Conservation (phyloP, 2,329 filamentous ascomycete species). For the Fusarium gaditjirri region DNA sequence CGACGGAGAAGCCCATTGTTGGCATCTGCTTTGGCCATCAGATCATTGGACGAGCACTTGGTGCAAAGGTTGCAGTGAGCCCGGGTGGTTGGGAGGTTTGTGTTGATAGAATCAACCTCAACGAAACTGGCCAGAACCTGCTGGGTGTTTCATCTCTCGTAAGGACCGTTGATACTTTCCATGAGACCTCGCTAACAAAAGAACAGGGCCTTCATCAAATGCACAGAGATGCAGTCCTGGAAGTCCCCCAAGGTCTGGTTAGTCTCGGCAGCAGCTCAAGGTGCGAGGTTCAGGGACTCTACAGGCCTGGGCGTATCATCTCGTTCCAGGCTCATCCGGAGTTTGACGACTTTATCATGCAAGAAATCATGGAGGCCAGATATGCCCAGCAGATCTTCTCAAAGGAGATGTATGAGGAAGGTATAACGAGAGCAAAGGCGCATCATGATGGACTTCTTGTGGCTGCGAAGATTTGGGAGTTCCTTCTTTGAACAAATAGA, state of each 20-base stretch:
- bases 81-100: conserved; percentile 56
- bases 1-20: conserved; percentile 49
- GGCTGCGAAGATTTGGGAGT: conserved; percentile 43
- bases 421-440: conserved; percentile 39
- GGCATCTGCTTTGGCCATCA: conserved; percentile 61
- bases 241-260: conserved; percentile 49
- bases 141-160: conserved; percentile 47
- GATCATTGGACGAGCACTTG: conserved; percentile 55
- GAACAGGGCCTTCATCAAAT: conserved; percentile 53
- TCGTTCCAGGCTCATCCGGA: conserved; percentile 59
- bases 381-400: conserved; percentile 43
- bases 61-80: conserved; percentile 50
- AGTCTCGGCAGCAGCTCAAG: conserved; percentile 52
- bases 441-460: conserved; percentile 46
- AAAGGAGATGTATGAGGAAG: conserved; percentile 44
- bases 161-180: fast-evolving
- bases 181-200: neutral
- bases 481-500: conserved; percentile 23
- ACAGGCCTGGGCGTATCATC: conserved; percentile 49
- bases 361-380: conserved; percentile 44
- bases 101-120: conserved; percentile 52
- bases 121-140: conserved; percentile 50
- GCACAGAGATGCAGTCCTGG: conserved; percentile 56
- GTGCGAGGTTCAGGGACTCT: conserved; percentile 55
- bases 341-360: conserved; percentile 53